Base-by-base conservation (phyloP, 371 early-diverging fungal genomes). In the Haplosporangium sp. region DNA sequence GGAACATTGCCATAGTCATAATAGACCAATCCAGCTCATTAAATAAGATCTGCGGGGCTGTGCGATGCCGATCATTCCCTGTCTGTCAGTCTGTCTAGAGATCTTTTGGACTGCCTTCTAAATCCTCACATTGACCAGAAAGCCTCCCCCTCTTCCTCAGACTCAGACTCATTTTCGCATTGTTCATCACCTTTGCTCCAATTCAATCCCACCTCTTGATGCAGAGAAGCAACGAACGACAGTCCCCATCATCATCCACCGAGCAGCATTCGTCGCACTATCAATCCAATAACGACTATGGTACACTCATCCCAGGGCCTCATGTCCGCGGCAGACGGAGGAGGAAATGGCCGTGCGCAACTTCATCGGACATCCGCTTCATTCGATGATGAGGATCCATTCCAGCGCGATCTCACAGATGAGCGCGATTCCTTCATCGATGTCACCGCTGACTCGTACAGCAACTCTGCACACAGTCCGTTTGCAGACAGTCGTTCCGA, bases 381-480 rank as follows among this genome's bases (percentile, higher is more conserved):
- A 43, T 55, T 56, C 9, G 66, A 62, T 13, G 59, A 66, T 16
- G 62, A 58, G 47, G 48, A 59, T 2, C 59, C 48, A 6, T 50
- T 53, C 10, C 62, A 55, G n/a, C 43, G 20, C 40, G 45, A 12
- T 20, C 36, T 51, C 16, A 54, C 51, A 9, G 40, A 60, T n/a
- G 70, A 71, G 16, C 67, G 52, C 29, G 54, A 59, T 51, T 66
- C 76, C 12, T 64, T 62, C 37, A 75, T 69, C 42, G 66, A 69
- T 43, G 55, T 62, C 42, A 75, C 69, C 5, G 48, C 69, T 2
- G 69, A 75, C 43, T 69, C 62, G n/a, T 69, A 54, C 16, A 55
- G 11, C 5, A 45, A 45, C 45, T 13, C 45, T 11, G 16, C 14
- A 16, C 3, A 45, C 50, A 66, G 62, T 29, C 61, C 73, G 2